phyloP scores from a whole-genome alignment of 2,329 filamentous ascomycete species.

The Tricladium varicosporioides region DNA sequence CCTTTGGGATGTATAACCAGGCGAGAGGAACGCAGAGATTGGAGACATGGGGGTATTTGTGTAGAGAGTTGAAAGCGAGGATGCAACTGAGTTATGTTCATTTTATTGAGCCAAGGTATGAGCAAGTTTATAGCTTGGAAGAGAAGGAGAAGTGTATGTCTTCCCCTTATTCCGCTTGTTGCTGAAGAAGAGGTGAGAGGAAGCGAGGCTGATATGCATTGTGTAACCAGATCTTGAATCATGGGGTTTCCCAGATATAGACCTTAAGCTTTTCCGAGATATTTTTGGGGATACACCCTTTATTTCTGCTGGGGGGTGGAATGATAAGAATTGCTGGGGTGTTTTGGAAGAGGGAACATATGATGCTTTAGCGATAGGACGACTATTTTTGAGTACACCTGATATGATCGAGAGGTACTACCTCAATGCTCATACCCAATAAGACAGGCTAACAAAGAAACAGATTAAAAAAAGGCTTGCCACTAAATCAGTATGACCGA shows the following conservation, averaged over 20 bases:
- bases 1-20: slow-evolving; percentile 55
- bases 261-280: slow-evolving; percentile 45
- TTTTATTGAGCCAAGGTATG: slow-evolving; percentile 53
- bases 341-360: slow-evolving; percentile 46
- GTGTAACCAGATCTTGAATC: slow-evolving; percentile 38
- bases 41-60: slow-evolving; percentile 52
- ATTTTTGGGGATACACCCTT: slow-evolving; percentile 54
- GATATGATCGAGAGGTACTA: slow-evolving; percentile 41
- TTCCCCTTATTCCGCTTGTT: background rate
- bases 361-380: slow-evolving; percentile 46
- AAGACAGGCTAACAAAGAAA: background rate
- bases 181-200: too few relatives aligned
- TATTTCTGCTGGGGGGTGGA: slow-evolving; percentile 54
- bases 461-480: slow-evolving; percentile 39
- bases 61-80: slow-evolving; percentile 45
- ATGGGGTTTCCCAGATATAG: slow-evolving; percentile 46
- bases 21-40: slow-evolving; percentile 48
- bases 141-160: slow-evolving; percentile 45
- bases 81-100: slow-evolving; percentile 57
- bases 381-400: slow-evolving; percentile 48
- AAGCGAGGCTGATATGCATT: background rate
- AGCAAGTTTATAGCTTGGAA: slow-evolving; percentile 47
- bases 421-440: background rate
- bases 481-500: slow-evolving; percentile 43
- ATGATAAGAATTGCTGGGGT: slow-evolving; percentile 48